Conservation (phyloP, 352 stramenopile genomes). For the Globisporangium apiculatum region DNA sequence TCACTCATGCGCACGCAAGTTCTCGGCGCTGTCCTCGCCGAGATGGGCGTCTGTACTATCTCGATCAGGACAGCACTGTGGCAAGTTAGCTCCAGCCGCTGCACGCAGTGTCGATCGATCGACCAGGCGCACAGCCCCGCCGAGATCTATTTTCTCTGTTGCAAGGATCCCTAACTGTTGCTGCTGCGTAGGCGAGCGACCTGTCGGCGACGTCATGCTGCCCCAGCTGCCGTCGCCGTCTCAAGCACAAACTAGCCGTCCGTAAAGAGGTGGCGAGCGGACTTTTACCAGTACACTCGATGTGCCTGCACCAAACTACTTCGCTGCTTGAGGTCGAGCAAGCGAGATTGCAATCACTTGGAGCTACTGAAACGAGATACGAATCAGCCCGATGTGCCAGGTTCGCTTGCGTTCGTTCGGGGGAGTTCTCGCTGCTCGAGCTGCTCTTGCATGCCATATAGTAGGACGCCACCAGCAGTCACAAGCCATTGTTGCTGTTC, state of each 20-base stretch:
- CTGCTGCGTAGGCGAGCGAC: not conserved
- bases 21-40: not conserved
- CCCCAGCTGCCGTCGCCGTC: no score
- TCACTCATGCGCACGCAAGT: not conserved
- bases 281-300: no score
- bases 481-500: not conserved
- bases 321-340: no score
- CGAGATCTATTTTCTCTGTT: not conserved
- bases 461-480: not conserved
- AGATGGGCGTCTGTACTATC: not conserved
- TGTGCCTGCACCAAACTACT: no score
- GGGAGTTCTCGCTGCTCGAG: no score
- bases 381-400: no score
- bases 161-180: not conserved
- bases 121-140: not conserved
- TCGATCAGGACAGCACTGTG: constrained; percentile 1
- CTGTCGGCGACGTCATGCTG: not conserved
- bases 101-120: not conserved
- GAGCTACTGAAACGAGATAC: no score
- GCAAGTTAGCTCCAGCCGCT: not conserved
- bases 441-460: not conserved
- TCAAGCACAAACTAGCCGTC: no score
- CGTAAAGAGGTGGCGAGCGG: no score
- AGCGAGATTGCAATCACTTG: no score
- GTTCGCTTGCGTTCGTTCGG: no score